Base-by-base conservation (phyloP, 352 stramenopile species). In the Elongisporangium anandrum region DNA sequence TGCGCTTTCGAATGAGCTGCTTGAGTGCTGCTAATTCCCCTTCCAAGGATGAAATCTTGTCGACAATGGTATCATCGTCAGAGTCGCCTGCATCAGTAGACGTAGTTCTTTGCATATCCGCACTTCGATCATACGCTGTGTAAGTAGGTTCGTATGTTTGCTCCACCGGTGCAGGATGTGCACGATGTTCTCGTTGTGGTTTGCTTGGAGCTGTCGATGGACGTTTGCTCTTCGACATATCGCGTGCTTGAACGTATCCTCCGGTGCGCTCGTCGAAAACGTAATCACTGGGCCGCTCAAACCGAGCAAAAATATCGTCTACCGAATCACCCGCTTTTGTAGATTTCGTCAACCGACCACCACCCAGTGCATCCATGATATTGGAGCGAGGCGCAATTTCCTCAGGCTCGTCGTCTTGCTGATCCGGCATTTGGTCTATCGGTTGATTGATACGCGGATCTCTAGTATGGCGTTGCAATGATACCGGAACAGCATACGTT, bases 1-100 rank as follows among this genome's bases (percentile, higher is more conserved):
- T 84, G 17, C 79, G 69, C 65, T 71, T 77, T 39, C 75, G 68
- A 59, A 93, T 83, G 4, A 93, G 60, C 41, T 84, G 70, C 54
- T 93, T 93, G 5, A 93, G 54, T 6, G 75, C 74, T 47, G 78
- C 75, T 17, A 93, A 34, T 45, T 93, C 83, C 9, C 68, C 72
- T 59, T 88, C 83, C 1, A 93, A 59, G 26, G 75, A 83, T 7
- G 79, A 90, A 10, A 93, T 93, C 58, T 91, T 93, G 65, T 90
- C 73, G 26, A 88, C 83, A 56, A 93, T 93, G 49, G 84, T 81
- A 19, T 85, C 82, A 12, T 81, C 75, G 20, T 45, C 34, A 45
- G 34, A 45, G 17, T 45, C 34, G 34, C 34, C 34, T 45, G 34
- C 34, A 15, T 45, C 34, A 3, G 17, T 17, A 12, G 34, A 45